Evolutionary conservation across 2,329 filamentous ascomycete species (phyloP), one percentile per base, ranked within the genome.

Genomic region (Trichoderma hamatum): DNA sequence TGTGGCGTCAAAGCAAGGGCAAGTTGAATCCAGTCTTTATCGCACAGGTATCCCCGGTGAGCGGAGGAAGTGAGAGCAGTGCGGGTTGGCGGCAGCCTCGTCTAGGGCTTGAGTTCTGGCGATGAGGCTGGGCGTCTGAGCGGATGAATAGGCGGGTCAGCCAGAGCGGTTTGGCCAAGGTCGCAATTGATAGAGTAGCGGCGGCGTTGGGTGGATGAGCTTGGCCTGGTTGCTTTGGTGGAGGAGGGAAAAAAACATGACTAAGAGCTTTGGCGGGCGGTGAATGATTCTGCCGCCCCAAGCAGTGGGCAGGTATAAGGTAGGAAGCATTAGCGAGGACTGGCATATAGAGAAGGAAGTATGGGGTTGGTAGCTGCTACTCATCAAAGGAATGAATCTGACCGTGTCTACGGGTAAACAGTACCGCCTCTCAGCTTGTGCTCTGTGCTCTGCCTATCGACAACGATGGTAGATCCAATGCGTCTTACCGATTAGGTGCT

Each of bases 271-370:
- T 32, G 62, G 36, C 51, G 26, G 34, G 65, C 75, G 74, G 75
- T 58, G 32, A 58, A 68, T 67, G 60, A 74, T 76, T 75, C 73
- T 67, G 65, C 75, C 75, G 75, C 43, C n/a, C 69, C 74, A 74
- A 73, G 55, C 26, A 21, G 39, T 16, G 30, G 28, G n/a, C 46
- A 49, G 28, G n/a, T n/a, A 49, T 16, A 5, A 3, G 43, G 43
- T 9, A 49, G n/a, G 46, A 49, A 49, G 46, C 46, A 13, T 21
- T 5, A 11, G n/a, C 16, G 19, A 9, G 46, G 46, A 49, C 11
- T 49, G 46, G 46, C 46, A 49, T 46, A 21, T 7, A 2, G 10
- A 52, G 11, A 13, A 49, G n/a, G n/a, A 49, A 49, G 46, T 5
- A 49, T 24, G 10, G n/a, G 19, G 19, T 43, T 4, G n/a, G 60